phyloP scores from a whole-genome alignment of 768 basidiomycete species.

The Cystobasidium tubakii region DNA sequence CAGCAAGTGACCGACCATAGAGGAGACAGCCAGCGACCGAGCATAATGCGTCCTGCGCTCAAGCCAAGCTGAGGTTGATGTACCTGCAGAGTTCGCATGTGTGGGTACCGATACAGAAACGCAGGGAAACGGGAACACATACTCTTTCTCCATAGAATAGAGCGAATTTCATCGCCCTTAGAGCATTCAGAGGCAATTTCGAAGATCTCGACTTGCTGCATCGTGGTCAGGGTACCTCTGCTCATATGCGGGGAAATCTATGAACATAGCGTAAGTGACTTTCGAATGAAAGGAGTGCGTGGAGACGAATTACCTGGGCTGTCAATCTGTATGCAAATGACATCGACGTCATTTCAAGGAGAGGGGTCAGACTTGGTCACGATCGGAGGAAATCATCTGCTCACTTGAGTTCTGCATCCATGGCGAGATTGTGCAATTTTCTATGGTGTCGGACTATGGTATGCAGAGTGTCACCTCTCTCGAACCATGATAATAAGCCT shows the following conservation, averaged over 20 bases:
- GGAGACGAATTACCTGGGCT: neutral
- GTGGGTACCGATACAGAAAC: constrained; percentile 40
- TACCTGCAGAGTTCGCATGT: constrained; percentile 41
- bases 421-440: neutral
- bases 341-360: no score
- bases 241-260: neutral
- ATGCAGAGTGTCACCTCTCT: constrained; percentile 34
- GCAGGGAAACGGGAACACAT: constrained; percentile 23
- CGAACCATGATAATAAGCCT: constrained; percentile 29
- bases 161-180: constrained; percentile 42
- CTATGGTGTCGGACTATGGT: constrained; percentile 27
- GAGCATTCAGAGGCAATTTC: constrained; percentile 44
- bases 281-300: neutral
- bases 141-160: constrained; percentile 43
- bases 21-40: constrained; percentile 42
- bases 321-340: neutral
- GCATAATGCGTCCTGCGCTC: constrained; percentile 41
- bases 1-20: constrained; percentile 50
- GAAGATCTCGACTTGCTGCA: constrained; percentile 36
- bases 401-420: constrained; percentile 31
- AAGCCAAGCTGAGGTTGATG: constrained; percentile 45
- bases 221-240: constrained; percentile 7
- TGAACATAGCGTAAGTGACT: neutral
- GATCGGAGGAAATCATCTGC: neutral
- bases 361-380: neutral